Base-by-base conservation (phyloP, 805 yeast species). In the Torulaspora quercuum region DNA sequence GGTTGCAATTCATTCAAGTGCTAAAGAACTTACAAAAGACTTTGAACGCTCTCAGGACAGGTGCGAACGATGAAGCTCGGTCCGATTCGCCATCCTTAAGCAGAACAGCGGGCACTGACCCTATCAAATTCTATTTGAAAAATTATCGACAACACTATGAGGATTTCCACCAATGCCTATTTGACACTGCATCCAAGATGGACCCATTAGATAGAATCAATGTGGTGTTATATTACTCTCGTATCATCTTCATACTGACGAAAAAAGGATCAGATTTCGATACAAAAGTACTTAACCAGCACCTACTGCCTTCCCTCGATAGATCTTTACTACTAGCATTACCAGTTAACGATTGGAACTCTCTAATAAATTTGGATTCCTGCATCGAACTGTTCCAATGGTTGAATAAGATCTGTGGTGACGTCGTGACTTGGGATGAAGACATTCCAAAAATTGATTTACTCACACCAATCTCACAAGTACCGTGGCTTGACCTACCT, bases 1-100 rank as follows among this genome's bases (percentile, higher is more conserved):
- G 90, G 41, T 64, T 86, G 29, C 82, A 82, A 59, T 81, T 89
- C 50, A 70, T 77, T 5, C 84, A 79, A 49, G 73, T 78, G 28
- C 67, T 89, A 37, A 72, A 78, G 47, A 59, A 69, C 5, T 64
- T 90, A 26, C 79, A 77, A 27, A 89, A 95, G 45, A 55, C 58
- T 4, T 26, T 57, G 7, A 42, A 44, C 28, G 30, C 33, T 9
- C 15, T 39, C 3, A 42, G 37, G 18, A 27, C 89, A 79, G 40
- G 76, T 76, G 27, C 61, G 80, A 25, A 69, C 84, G 41, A 68
- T 84, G 27, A 83, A 80, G 44, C 41, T 12, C 27, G 41, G 13
- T 31, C 39, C n/a, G 25, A 28, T 12, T 36, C 41, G 14, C 29
- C 39, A n/a, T 50, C 46, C 6, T 52, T 57, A 26, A 39, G 37